Base-by-base conservation (phyloP, 164 flowering plant species). In the Hamamelis virginiana region DNA sequence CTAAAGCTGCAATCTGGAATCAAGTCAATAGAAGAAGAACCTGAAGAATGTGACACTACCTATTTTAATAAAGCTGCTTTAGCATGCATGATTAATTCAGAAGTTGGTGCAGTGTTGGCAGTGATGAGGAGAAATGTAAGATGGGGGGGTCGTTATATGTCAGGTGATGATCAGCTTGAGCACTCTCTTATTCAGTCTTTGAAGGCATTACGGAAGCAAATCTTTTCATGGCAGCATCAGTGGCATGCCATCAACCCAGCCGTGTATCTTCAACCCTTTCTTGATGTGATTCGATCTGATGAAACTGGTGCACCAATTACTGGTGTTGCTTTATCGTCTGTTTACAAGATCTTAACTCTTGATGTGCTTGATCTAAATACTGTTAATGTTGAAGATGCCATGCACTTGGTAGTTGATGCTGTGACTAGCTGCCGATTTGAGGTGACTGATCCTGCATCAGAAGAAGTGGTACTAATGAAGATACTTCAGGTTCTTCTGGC, bases 61-160 rank as follows among this genome's bases (percentile, higher is more conserved):
- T 51, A 68, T 59, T 76, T 83, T 23, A 76, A 67, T 68, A 79
- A 74, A 65, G 72, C 76, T 68, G 77, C 86, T 64, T 72, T 86
- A 53, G 84, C 84, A 51, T 83, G 88, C 73, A 77, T 83, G 83
- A 78, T 88, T 23, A 86, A 86, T 73, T 78, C 92, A 52, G 92
- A 88, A 74, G 71, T 85, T 48, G 86, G 86, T 70, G 85, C 90
- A 19, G 92, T 86, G n/a, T 78, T 88, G 71, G 89, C 89, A 13
- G 88, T 88, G 10, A 88, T 88, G 92, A 78, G 92, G 74, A 83
- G 92, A 66, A 83, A 86, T 81, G 92, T 85, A 14, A 81, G 92
- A 65, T 88, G 92, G 92, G 90, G 90, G 9, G 82, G 81, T 69
- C 83, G 81, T 47, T 88, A 83, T 78, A 84, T 80, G 76, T 74